Evolutionary conservation across 768 basidiomycete species (phyloP), one percentile per base, ranked within the genome.

Genomic region (Boletus pseudopeckii): DNA sequence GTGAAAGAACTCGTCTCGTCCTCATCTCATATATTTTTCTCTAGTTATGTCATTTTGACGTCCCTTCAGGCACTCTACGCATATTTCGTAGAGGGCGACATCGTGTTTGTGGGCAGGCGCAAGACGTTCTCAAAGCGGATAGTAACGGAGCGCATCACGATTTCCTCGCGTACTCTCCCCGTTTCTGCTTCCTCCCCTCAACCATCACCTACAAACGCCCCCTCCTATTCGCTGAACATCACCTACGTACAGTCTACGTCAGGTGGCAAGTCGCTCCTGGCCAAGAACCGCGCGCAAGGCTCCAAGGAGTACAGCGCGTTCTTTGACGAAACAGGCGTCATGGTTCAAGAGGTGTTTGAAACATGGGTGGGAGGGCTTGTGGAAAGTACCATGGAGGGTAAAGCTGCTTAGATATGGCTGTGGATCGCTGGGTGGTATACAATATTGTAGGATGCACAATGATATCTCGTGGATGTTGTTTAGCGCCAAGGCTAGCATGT

Each of bases 41-140:
- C 68, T 34, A 94, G 92, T 55, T 96, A 95, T 70, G 74, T 87
- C 41, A 47, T 86, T 39, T 74, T 98, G 56, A 90, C 88, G 3
- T 67, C 79, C 26, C 65, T 85, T 11, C 88, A 92, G 69, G 81
- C 88, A 13, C 73, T 90, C 32, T 96, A 96, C 64, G 80, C 87
- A n/a, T 90, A 88, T 66, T 90, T 91, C 58, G 71, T 95, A 52
- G 92, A 95, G 68, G 85, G 87, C 33, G 79, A 89, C 54, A 86
- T 83, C 48, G 83, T 96, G 55, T 98, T 92, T 66, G 83, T 89
- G 24, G 94, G 94, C 34, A 91, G 88, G 67, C 84, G 94, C 58
- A 93, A 95, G 72, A 88, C 90, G 15, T 84, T 96, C 57, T 89
- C 90, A 15, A 92, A 91, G 69, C 69, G 95, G 88, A 96, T 97